A percentile compares a stretch with the other conserved stretches of the same genome.
Evolutionary conservation across 495 filamentous ascomycete genomes (phyloP).

Genomic region (Penicillium waksmanii): DNA sequence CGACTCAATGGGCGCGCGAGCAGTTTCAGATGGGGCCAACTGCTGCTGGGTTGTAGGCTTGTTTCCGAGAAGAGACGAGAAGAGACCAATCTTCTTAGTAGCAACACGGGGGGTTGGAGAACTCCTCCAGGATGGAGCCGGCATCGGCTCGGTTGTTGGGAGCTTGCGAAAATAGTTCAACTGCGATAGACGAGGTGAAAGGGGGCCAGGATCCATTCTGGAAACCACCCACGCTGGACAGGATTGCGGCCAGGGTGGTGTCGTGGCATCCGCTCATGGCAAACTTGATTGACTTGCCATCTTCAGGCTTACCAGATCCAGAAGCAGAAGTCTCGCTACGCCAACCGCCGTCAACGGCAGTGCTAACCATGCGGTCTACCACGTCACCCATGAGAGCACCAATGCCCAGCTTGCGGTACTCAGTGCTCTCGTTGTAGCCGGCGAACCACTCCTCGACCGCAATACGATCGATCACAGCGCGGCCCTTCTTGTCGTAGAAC

Average conservation of each 20-base stretch:
- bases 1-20: slow-evolving; percentile 36
- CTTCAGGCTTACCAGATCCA: slow-evolving; percentile 40
- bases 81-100: slow-evolving; percentile 30
- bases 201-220: slow-evolving; percentile 79
- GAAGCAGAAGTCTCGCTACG: slow-evolving; percentile 60
- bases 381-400: slow-evolving; percentile 84
- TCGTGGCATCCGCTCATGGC: slow-evolving; percentile 90
- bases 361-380: slow-evolving; percentile 79
- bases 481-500: slow-evolving; percentile 81
- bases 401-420: slow-evolving; percentile 87
- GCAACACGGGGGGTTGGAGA: slow-evolving; percentile 31
- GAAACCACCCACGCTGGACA: slow-evolving; percentile 80
- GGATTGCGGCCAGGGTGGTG: slow-evolving; percentile 81
- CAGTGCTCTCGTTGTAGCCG: slow-evolving; percentile 79
- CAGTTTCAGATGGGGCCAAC: slow-evolving; percentile 34
- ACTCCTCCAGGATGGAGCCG: slow-evolving; percentile 28
- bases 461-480: slow-evolving; percentile 74
- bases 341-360: slow-evolving; percentile 61
- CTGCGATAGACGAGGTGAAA: slow-evolving; percentile 86
- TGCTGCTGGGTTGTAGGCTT: slow-evolving; percentile 23
- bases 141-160: slow-evolving; percentile 7
- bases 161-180: slow-evolving; percentile 79
- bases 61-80: slow-evolving; percentile 38
- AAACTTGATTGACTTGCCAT: slow-evolving; percentile 64
- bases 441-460: slow-evolving; percentile 91